A percentile compares a stretch with the other conserved stretches of the same genome.
Evolutionary conservation across 1,284 basidiomycete species (phyloP).

Genomic region (Ceratobasidium sp.): DNA sequence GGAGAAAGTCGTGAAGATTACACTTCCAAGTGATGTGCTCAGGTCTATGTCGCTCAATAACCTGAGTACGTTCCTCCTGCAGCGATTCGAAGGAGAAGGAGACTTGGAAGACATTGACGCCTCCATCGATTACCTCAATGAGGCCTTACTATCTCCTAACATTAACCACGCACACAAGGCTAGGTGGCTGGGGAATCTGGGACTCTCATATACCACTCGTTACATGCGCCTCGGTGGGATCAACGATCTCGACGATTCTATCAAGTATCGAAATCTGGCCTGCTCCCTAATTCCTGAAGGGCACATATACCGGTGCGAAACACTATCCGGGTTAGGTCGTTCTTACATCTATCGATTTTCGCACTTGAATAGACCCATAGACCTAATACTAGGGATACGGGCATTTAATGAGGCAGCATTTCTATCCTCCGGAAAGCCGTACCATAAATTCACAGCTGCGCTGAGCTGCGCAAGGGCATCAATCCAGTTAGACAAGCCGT

Average conservation of each 20-base stretch:
- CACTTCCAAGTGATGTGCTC: no score
- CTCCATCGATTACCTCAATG: no score
- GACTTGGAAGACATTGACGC: no score
- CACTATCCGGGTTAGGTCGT: background rate
- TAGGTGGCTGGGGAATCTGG: background rate
- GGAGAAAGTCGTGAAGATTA: no score
- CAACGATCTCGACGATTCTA: background rate
- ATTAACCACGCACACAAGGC: background rate
- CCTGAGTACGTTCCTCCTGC: no score
- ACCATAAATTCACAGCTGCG: background rate
- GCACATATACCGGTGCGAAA: background rate
- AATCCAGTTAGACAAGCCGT: background rate
- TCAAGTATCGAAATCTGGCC: background rate
- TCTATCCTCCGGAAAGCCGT: background rate
- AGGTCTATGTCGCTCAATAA: no score
- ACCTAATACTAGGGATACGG: background rate
- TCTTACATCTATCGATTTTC: background rate
- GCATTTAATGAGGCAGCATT: background rate
- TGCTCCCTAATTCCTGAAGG: background rate
- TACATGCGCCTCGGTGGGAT: no score
- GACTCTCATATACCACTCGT: no score
- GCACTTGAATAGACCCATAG: background rate
- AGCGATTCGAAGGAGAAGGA: no score
- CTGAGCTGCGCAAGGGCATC: background rate
- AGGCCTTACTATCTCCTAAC: no score